A percentile compares a stretch with the other conserved stretches of the same genome.
Conservation (phyloP, 208 protist species). For the Acanthamoeba lenticulata region DNA sequence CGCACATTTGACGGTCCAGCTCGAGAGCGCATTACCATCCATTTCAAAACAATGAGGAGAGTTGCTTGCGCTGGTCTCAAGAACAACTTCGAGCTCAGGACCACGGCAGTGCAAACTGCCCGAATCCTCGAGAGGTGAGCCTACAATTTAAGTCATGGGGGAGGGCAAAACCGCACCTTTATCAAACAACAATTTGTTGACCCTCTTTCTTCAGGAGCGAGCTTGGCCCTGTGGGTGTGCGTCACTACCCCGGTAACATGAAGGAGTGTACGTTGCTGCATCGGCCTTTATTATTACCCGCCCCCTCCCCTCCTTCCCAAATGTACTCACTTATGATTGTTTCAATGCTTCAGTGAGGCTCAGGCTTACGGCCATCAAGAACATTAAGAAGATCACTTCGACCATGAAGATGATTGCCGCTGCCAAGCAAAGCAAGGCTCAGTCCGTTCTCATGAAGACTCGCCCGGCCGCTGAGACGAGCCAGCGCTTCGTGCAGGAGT, state of each 20-base stretch:
- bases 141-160: neutral
- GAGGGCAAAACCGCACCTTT: neutral
- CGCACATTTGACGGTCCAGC: no score
- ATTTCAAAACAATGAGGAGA: slow-evolving; percentile 25
- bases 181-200: neutral
- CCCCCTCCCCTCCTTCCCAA: neutral
- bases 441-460: slow-evolving; percentile 64
- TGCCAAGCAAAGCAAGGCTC: slow-evolving; percentile 78
- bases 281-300: neutral
- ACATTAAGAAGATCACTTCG: slow-evolving; percentile 79
- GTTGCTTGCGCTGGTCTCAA: neutral
- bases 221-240: slow-evolving; percentile 51
- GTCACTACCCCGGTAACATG: slow-evolving; percentile 65
- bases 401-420: slow-evolving; percentile 86
- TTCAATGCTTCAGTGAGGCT: neutral
- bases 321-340: no score
- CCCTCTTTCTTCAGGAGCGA: neutral
- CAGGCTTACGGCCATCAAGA: slow-evolving; percentile 62
- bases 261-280: slow-evolving; percentile 56
- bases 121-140: slow-evolving; percentile 26
- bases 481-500: slow-evolving; percentile 60
- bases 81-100: slow-evolving; percentile 36
- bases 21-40: neutral
- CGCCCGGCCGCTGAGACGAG: slow-evolving; percentile 13
- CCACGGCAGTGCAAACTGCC: slow-evolving; percentile 11